A percentile compares a stretch with the other conserved stretches of the same genome.
These are phyloP conservation scores for Gonium pectorale DNA, from an alignment of 139 green algal species.

Conservation along the genomic window DNA sequence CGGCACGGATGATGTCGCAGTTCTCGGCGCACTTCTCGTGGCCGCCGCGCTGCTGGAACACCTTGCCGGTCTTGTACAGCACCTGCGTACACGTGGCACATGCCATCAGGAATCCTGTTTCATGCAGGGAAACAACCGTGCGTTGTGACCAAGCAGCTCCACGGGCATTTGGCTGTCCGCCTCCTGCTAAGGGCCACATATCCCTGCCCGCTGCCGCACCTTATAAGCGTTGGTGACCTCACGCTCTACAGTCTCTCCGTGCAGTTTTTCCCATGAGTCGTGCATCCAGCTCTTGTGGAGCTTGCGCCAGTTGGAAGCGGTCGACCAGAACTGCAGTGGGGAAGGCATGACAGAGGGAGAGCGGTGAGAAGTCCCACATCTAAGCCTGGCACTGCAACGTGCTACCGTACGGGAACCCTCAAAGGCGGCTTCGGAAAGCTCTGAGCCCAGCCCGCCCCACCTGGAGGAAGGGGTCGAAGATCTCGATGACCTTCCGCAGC, in stretches of 20 bases:
- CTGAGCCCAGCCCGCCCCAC: too few relatives aligned
- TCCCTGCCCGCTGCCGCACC: conserved; percentile 49
- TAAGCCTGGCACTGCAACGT: too few relatives aligned
- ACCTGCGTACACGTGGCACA: too few relatives aligned
- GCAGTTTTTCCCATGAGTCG: conserved; percentile 67
- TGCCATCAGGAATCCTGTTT: too few relatives aligned
- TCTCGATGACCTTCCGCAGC: conserved; percentile 68
- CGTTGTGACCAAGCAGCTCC: too few relatives aligned
- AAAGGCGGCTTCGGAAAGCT: too few relatives aligned
- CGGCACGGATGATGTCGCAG: conserved; percentile 64
- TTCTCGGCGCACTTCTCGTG: conserved; percentile 71
- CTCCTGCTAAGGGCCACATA: too few relatives aligned
- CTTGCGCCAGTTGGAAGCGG: conserved; percentile 62
- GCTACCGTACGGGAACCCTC: too few relatives aligned
- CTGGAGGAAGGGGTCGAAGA: conserved; percentile 82
- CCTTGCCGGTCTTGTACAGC: conserved; percentile 71
- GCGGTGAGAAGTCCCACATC: too few relatives aligned
- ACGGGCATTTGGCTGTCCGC: too few relatives aligned
- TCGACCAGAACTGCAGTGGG: conserved; percentile 76
- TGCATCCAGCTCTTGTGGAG: conserved; percentile 72
- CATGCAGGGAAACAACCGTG: too few relatives aligned
- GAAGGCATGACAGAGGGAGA: too few relatives aligned
- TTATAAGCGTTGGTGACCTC: conserved; percentile 73
- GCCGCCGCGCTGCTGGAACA: conserved; percentile 59
- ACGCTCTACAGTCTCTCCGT: conserved; percentile 76